Evolutionary conservation across 768 basidiomycete genomes (phyloP), one percentile per base, ranked within the genome.

Genomic region (Russula dissimulans): DNA sequence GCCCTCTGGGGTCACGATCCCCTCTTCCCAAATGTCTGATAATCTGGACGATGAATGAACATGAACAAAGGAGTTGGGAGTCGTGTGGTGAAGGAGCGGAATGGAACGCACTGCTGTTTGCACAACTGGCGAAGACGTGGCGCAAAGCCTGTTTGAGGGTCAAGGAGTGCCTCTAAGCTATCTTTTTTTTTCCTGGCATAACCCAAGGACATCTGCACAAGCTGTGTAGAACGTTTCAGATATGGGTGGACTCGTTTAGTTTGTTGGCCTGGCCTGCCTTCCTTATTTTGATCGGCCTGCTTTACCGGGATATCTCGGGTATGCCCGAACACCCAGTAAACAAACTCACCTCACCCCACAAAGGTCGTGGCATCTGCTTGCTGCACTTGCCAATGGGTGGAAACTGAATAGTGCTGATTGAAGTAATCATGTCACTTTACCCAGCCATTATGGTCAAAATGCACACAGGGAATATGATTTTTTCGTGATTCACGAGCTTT

Each of bases 141-240:
- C 12, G 89, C 87, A 70, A 87, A 87, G 0, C 88, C 88, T 0
- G 75, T 76, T 3, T 82, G 77, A 26, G 86, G 85, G 60, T 89
- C 78, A 7, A 90, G 76, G 8, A 90, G 71, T 17, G 77, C 76
- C 22, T 75, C 79, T 8, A 89, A 73, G 70, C 89, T 84, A 53
- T 78, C 74, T n/a, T 57, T 76, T 75, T 63, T 66, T 55, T 8
- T 79, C 71, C 72, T 88, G 86, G 62, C 79, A 82, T 41, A 81
- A 66, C 0, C 79, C 73, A 10, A 89, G 78, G 14, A 86, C 84
- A 60, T 88, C 81, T 3, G 87, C 87, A 66, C 79, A 87, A 9
- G n/a, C n/a, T n/a, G n/a, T n/a, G n/a, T n/a, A n/a, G 82, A 78
- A 76, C 8, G 75, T 69, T 17, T 81, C 77, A 18, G 79, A 67